Evolutionary conservation across 805 yeast species (phyloP).

Genomic region (Sugiyamaella floridensis): DNA sequence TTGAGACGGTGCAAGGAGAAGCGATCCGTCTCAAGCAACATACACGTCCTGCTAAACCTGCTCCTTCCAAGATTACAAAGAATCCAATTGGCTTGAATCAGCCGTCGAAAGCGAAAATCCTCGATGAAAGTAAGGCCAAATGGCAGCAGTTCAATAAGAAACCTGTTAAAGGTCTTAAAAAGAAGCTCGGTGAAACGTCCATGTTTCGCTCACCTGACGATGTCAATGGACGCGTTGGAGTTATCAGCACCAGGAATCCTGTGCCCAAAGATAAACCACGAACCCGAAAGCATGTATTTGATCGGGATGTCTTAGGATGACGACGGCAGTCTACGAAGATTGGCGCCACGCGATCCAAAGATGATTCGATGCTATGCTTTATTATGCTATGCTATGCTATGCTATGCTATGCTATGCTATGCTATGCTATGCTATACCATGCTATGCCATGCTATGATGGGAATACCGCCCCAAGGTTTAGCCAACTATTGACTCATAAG

Average conservation of each 20-base stretch:
- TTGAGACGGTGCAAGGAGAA: slow-evolving; percentile 22
- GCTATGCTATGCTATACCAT: too few relatives aligned
- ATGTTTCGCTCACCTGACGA: slow-evolving; percentile 22
- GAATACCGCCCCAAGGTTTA: background rate
- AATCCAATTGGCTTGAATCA: background rate
- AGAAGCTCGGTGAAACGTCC: slow-evolving; percentile 19
- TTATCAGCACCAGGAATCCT: slow-evolving; percentile 2
- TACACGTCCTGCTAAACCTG: background rate
- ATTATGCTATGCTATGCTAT: background rate
- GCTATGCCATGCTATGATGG: background rate
- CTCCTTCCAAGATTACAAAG: background rate
- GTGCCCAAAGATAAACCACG: slow-evolving; percentile 4
- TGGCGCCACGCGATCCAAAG: too few relatives aligned
- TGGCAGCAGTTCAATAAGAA: slow-evolving; percentile 27
- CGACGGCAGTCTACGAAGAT: too few relatives aligned
- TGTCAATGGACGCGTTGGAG: slow-evolving; percentile 16
- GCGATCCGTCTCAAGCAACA: background rate
- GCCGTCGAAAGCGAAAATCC: slow-evolving; percentile 10
- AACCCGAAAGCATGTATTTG: slow-evolving; percentile 14
- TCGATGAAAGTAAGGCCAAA: slow-evolving; percentile 21
- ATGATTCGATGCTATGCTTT: background rate
- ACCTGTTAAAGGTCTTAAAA: slow-evolving; percentile 7
- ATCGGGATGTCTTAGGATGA: background rate
- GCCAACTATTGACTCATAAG: background rate
- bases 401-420: background rate